Conservation (phyloP, 305 asterid species). For the Solanum hybrid region DNA sequence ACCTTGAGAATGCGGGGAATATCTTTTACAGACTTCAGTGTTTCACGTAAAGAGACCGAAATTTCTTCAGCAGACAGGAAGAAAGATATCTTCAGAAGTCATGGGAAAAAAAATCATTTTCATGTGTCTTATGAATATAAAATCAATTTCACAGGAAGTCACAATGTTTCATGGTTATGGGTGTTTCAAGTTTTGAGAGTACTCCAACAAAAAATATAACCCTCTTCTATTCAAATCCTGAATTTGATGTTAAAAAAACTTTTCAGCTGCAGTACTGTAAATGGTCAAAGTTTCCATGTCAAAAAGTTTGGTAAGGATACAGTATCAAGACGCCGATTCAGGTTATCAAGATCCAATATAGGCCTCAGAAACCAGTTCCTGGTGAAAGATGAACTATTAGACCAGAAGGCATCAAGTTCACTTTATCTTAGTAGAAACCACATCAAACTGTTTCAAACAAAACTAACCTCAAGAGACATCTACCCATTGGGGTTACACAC, state of each 20-base stretch:
- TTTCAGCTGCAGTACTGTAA: background rate
- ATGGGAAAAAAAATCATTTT: conserved; percentile 17
- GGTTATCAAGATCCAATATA: conserved; percentile 71
- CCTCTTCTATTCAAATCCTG: background rate
- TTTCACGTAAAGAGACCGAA: conserved; percentile 69
- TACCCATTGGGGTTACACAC: conserved; percentile 97
- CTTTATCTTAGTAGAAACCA: conserved; percentile 8
- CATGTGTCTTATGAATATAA: background rate
- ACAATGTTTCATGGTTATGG: background rate
- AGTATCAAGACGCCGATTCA: conserved; percentile 77
- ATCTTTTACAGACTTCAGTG: conserved; percentile 89
- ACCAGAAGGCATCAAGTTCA: conserved; percentile 13
- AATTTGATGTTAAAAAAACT: background rate
- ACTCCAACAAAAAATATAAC: background rate
- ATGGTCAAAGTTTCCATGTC: background rate
- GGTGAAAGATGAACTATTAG: conserved; percentile 20
- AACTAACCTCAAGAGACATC: conserved; percentile 79
- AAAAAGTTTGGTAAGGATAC: conserved; percentile 51
- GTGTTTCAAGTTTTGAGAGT: background rate
- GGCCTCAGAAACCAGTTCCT: conserved; percentile 99
- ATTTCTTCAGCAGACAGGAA: conserved; percentile 73
- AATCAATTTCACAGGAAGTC: background rate
- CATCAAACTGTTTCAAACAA: conserved; percentile 10
- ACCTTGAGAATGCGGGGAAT: conserved; percentile 85
- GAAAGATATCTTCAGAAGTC: conserved; percentile 75